A percentile compares a stretch with the other conserved stretches of the same genome.
phyloP scores from a whole-genome alignment of 768 basidiomycete species.

The Hygrophorus russula region DNA sequence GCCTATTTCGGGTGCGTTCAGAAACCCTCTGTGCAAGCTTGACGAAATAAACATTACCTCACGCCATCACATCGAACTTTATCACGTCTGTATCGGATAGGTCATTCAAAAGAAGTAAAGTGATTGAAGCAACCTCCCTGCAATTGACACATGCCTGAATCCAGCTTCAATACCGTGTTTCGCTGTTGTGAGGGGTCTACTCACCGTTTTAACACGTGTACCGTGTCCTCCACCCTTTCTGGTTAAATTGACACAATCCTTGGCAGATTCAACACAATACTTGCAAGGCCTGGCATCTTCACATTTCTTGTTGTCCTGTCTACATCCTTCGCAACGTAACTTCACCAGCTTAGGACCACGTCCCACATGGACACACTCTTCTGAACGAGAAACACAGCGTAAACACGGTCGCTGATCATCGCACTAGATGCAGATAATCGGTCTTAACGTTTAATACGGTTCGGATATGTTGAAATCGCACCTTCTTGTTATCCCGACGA shows the following conservation, averaged over 20 bases:
- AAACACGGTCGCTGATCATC: slow-evolving; percentile 53
- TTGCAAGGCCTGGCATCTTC: slow-evolving; percentile 49
- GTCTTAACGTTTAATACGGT: slow-evolving; percentile 4
- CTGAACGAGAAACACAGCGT: slow-evolving; percentile 41
- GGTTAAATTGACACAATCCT: slow-evolving; percentile 36
- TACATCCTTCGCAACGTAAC: slow-evolving; percentile 47
- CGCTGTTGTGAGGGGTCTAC: slow-evolving; percentile 14
- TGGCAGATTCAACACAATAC: slow-evolving; percentile 35
- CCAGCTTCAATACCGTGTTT: neutral
- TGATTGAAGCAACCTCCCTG: slow-evolving; percentile 28
- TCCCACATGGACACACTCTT: slow-evolving; percentile 46
- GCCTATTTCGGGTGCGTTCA: slow-evolving; percentile 20
- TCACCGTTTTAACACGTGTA: slow-evolving; percentile 48
- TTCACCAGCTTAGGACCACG: slow-evolving; percentile 48
- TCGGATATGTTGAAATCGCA: neutral
- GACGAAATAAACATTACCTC: slow-evolving; percentile 25
- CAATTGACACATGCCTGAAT: slow-evolving; percentile 48
- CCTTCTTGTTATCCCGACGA: slow-evolving; percentile 60
- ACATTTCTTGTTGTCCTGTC: slow-evolving; percentile 44
- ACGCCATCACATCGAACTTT: slow-evolving; percentile 53
- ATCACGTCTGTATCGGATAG: slow-evolving; percentile 32
- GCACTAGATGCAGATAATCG: slow-evolving; percentile 27
- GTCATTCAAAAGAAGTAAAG: slow-evolving; percentile 8
- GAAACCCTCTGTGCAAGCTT: neutral
- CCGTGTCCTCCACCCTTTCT: slow-evolving; percentile 49